These are phyloP conservation scores for Phytophthora sp. DNA, from an alignment of 352 stramenopile species.

Conservation along the genomic window DNA sequence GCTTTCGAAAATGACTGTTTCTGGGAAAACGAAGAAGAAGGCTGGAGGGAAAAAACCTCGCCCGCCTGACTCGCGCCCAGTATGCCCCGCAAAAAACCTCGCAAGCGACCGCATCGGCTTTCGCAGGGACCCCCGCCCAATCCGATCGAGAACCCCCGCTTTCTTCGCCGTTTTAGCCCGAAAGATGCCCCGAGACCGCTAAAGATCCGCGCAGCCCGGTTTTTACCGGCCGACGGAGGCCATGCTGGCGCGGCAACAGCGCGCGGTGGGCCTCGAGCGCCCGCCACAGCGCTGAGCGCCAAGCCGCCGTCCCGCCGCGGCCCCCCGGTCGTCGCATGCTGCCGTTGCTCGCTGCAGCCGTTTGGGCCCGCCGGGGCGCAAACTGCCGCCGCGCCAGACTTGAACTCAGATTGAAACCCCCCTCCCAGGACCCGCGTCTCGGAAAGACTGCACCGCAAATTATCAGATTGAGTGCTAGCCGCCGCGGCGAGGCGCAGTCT, in stretches of 20 bases:
- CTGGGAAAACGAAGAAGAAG: constrained; percentile 45
- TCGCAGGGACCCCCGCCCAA: constrained; percentile 29
- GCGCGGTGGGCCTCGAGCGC: too few relatives aligned
- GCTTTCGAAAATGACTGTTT: constrained; percentile 65
- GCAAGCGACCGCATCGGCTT: constrained; percentile 16
- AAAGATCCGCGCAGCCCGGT: constrained; percentile 27
- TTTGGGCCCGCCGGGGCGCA: constrained; percentile 12
- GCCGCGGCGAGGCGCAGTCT: constrained; percentile 17
- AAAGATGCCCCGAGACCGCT: constrained; percentile 36
- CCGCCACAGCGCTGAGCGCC: not conserved
- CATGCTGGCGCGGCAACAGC: not conserved
- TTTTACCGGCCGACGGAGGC: constrained; percentile 13
- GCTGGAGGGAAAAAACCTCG: constrained; percentile 33
- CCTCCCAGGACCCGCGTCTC: constrained; percentile 6
- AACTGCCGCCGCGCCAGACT: constrained; percentile 18
- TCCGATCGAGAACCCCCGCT: constrained; percentile 18
- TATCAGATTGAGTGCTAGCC: too few relatives aligned
- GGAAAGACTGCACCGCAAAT: constrained; percentile 16
- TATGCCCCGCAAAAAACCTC: constrained; percentile 38
- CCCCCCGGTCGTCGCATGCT: constrained; percentile 15
- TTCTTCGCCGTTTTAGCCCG: constrained; percentile 22
- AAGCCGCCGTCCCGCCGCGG: not conserved
- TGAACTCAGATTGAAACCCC: constrained; percentile 31
- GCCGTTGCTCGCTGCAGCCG: constrained; percentile 11
- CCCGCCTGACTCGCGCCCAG: constrained; percentile 17